Evolutionary conservation across 2,329 filamentous ascomycete species (phyloP).

Genomic region (Neopestalotiopsis sp.): DNA sequence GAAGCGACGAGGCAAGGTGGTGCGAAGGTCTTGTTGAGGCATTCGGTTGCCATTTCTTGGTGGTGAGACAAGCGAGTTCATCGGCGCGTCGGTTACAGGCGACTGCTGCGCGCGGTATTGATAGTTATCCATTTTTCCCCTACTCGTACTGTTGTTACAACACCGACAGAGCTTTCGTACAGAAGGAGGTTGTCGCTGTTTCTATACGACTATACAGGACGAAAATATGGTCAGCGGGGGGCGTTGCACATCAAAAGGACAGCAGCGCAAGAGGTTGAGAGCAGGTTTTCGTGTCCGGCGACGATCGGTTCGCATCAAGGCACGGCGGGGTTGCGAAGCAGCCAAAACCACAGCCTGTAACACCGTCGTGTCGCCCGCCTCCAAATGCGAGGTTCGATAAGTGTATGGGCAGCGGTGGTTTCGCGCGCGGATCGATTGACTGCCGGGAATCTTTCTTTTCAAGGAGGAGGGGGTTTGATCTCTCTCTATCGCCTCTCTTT

Average conservation of each 20-base stretch:
- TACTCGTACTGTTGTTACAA: constrained; percentile 51
- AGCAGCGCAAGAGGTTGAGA: constrained; percentile 7
- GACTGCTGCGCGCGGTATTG: constrained; percentile 80
- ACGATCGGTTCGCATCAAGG: constrained; percentile 11
- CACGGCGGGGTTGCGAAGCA: constrained; percentile 22
- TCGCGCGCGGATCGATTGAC: constrained; percentile 22
- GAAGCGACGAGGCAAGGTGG: constrained; percentile 86
- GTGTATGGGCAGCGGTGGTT: background rate
- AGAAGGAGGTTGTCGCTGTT: constrained; percentile 38
- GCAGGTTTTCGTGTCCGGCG: constrained; percentile 11
- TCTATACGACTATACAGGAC: constrained; percentile 41
- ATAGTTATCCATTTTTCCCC: constrained; percentile 75
- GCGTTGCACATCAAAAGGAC: background rate
- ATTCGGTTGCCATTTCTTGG: constrained; percentile 72
- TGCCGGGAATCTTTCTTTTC: constrained; percentile 15
- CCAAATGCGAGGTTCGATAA: background rate
- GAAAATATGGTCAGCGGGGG: constrained; percentile 10
- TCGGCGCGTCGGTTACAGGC: constrained; percentile 75
- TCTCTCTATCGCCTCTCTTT: background rate
- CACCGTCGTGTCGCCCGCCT: constrained; percentile 26
- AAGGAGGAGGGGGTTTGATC: background rate
- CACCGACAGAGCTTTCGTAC: constrained; percentile 44
- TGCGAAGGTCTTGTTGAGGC: constrained; percentile 72
- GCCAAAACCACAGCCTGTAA: constrained; percentile 24
- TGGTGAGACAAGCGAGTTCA: constrained; percentile 77